Evolutionary conservation across 2,329 filamentous ascomycete species (phyloP), one percentile per base, ranked within the genome.

Genomic region (Thermothelomyces thermophilus): DNA sequence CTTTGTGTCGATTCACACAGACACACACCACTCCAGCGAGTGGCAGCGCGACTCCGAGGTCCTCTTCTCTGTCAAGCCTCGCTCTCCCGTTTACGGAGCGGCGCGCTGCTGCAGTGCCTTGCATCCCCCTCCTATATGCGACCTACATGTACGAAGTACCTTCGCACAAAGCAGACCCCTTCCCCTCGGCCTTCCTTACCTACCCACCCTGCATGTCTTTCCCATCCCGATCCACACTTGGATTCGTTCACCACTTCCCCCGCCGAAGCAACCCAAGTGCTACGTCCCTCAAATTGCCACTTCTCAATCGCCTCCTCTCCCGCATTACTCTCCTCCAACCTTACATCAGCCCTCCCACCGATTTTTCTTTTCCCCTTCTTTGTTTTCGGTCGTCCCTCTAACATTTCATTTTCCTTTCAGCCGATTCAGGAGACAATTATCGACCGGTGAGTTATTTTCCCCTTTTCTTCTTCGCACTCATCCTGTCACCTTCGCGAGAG

Each of bases 391-490:
- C 16, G 33, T 28, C 22, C n/a, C n/a, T 72, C 70, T 76, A 70
- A 73, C 70, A 46, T 61, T 55, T 51, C 34, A 48, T 56, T 62
- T 59, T 56, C 56, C 66, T 58, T 68, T 62, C 67, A 81, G 78
- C 78, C 66, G 78, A 81, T 62, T 73, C 75, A 61, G 75, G 75
- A 68, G 77, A 82, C 63, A 81, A 70, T 57, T 82, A 81, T 67
- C 76, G 78, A 66, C 76, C 77, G 63, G 78, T 77, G 69, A 77
- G 75, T 75, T 42, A 40, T 56, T 56, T 48, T 46, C 48, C 44
- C 11, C 26, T 50, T 60, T 49, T 47, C 48, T 56, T 55, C 50
- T 26, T 37, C 35, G 34, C 39, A 26, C 20, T 43, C 24, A 19
- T 6, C 26, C 40, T 8, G 24, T 26, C 17, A 14, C n/a, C 19